phyloP scores from a whole-genome alignment of 2,329 filamentous ascomycete genomes.

The Metarhizium guizhouense region DNA sequence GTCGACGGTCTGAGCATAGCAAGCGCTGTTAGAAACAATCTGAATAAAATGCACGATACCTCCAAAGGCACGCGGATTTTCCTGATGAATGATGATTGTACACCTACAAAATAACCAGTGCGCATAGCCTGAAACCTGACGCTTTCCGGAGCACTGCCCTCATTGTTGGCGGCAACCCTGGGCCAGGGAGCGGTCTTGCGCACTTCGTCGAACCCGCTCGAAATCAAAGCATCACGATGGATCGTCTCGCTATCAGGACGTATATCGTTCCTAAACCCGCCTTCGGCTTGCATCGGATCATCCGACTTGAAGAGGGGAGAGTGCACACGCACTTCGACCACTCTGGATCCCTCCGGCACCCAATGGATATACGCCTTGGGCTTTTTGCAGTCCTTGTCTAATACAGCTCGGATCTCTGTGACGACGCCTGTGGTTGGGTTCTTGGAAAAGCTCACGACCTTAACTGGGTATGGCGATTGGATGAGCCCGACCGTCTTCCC shows the following conservation, averaged over 20 bases:
- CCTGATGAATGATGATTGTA: background rate
- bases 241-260: constrained; percentile 72
- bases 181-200: constrained; percentile 67
- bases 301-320: constrained; percentile 75
- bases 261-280: constrained; percentile 73
- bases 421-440: constrained; percentile 48
- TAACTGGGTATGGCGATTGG: constrained; percentile 62
- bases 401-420: constrained; percentile 51
- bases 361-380: constrained; percentile 80
- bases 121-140: constrained; percentile 83
- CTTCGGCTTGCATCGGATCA: constrained; percentile 59
- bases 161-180: constrained; percentile 57
- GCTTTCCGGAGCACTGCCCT: constrained; percentile 54
- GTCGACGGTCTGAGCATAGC: constrained; percentile 48
- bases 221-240: constrained; percentile 64
- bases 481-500: constrained; percentile 69
- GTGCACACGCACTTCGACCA: constrained; percentile 65
- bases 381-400: constrained; percentile 58
- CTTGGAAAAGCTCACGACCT: constrained; percentile 59
- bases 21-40: background rate
- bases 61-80: background rate
- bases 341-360: constrained; percentile 58
- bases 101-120: constrained; percentile 63
- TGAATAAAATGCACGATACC: background rate
- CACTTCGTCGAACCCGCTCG: constrained; percentile 71